Percentiles rank a stretch among this genome's conserved stretches.
Evolutionary conservation across 1,284 basidiomycete species (phyloP).

Genomic region (Rhizoctonia solani): DNA sequence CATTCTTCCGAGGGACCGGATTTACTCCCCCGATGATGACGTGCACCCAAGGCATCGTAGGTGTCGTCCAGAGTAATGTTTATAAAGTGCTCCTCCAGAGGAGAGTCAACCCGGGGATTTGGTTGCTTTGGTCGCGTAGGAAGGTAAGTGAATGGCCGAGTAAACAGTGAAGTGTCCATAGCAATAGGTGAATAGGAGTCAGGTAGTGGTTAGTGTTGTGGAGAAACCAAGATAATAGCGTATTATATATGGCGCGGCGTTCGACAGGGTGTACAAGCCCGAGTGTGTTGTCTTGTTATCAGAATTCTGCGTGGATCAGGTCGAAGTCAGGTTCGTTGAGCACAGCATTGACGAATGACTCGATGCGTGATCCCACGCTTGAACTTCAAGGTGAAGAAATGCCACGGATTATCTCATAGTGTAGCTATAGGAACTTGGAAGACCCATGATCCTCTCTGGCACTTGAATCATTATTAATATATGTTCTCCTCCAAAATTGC

Average conservation of each 20-base stretch:
- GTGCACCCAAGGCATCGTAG: not conserved
- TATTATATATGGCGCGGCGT: too few species aligned
- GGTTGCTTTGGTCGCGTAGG: conserved; percentile 2
- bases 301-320: not conserved
- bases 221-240: too few species aligned
- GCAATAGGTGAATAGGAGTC: not conserved
- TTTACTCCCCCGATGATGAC: conserved; percentile 28
- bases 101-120: not conserved
- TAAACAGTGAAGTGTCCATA: not conserved
- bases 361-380: too few species aligned
- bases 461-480: too few species aligned
- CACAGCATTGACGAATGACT: not conserved
- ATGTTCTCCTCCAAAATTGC: too few species aligned
- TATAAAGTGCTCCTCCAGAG: conserved; percentile 54
- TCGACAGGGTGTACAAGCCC: too few species aligned
- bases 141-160: conserved; percentile 25
- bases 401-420: too few species aligned
- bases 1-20: conserved; percentile 54
- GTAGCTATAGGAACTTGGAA: too few species aligned
- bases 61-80: conserved; percentile 50
- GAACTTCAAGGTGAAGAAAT: too few species aligned
- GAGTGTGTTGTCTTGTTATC: too few species aligned
- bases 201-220: too few species aligned
- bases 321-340: not conserved
- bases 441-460: too few species aligned